phyloP scores from a whole-genome alignment of 1,284 basidiomycete species.

The Mycena citricolor region DNA sequence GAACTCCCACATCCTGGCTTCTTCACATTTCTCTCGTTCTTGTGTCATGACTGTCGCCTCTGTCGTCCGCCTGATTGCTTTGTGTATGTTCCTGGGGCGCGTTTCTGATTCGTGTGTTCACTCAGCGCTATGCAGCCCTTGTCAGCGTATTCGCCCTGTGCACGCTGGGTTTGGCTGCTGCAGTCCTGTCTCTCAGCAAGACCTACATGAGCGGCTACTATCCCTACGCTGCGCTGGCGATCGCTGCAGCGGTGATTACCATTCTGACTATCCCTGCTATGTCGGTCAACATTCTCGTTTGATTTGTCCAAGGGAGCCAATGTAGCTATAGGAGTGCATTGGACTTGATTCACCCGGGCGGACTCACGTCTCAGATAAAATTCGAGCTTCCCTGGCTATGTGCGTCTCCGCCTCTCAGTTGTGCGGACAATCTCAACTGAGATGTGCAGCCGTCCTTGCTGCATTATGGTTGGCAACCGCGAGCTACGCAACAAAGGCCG shows the following conservation, averaged over 20 bases:
- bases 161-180: conserved; percentile 37
- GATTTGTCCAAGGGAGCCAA: conserved; percentile 12
- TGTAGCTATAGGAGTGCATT: conserved; percentile 38
- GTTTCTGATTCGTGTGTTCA: too few species aligned
- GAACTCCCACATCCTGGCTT: background rate
- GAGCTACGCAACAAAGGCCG: conserved; percentile 33
- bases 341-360: conserved; percentile 43
- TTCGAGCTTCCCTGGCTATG: conserved; percentile 45
- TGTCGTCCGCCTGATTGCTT: conserved; percentile 17
- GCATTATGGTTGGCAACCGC: conserved; percentile 57
- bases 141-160: conserved; percentile 34
- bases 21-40: background rate
- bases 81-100: conserved; percentile 13
- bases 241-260: conserved; percentile 44
- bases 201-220: conserved; percentile 22
- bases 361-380: conserved; percentile 43
- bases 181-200: conserved; percentile 30
- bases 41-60: conserved; percentile 21
- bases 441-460: conserved; percentile 50
- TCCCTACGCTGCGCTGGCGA: conserved; percentile 38
- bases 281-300: conserved; percentile 33
- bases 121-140: conserved; percentile 5
- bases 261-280: conserved; percentile 45
- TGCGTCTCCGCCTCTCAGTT: conserved; percentile 26
- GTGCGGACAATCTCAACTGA: conserved; percentile 1